Conservation (phyloP, 2,329 filamentous ascomycete species). For the Macrophomina pseudophaseolina region DNA sequence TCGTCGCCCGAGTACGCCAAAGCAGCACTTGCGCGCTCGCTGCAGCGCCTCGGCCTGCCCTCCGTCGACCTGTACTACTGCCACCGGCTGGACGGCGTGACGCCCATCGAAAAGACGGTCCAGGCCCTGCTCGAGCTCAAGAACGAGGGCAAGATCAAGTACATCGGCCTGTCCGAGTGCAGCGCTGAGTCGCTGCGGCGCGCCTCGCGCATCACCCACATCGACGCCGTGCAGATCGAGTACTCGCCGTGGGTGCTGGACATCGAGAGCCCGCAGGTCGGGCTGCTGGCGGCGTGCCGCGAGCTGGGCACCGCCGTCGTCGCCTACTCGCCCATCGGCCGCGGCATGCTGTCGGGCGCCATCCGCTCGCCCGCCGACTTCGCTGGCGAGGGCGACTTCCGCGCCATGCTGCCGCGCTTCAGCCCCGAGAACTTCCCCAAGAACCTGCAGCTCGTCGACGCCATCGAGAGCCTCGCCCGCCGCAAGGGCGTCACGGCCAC, state of each 20-base stretch:
- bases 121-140: constrained; percentile 50
- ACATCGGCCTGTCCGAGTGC: constrained; percentile 56
- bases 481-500: constrained; percentile 60
- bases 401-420: constrained; percentile 49
- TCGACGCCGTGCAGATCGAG: constrained; percentile 58
- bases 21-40: constrained; percentile 45
- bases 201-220: constrained; percentile 53
- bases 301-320: constrained; percentile 52
- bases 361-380: constrained; percentile 52
- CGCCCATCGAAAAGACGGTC: constrained; percentile 56
- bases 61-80: constrained; percentile 52
- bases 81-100: constrained; percentile 50
- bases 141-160: constrained; percentile 55
- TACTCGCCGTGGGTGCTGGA: constrained; percentile 56
- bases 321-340: constrained; percentile 45
- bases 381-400: constrained; percentile 36
- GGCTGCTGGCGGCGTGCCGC: constrained; percentile 47
- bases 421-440: constrained; percentile 46
- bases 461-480: constrained; percentile 39
- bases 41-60: constrained; percentile 47
- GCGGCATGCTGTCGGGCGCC: constrained; percentile 34
- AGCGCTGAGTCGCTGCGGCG: constrained; percentile 54
- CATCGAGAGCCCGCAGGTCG: constrained; percentile 46
- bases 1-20: constrained; percentile 49
- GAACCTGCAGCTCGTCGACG: constrained; percentile 43